These are phyloP conservation scores for Aspergillus nidulans DNA, from an alignment of 495 filamentous ascomycete genomes.

Conservation along the genomic window DNA sequence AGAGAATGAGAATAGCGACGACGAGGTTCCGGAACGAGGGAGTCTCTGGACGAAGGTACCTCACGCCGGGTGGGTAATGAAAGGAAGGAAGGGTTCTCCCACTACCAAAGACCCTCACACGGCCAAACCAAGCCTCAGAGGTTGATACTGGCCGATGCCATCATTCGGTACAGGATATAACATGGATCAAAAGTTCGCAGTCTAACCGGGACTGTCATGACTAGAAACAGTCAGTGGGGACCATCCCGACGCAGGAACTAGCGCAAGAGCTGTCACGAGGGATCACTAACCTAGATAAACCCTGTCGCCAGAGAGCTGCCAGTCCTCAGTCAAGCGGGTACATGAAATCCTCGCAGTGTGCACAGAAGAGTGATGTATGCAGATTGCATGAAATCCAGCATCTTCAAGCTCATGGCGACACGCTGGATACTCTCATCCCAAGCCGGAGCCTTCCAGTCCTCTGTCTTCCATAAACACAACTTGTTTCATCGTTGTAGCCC, in stretches of 20 bases:
- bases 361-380: neutral
- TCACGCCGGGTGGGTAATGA: slow-evolving; percentile 17
- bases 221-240: slow-evolving; percentile 13
- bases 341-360: no score
- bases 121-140: slow-evolving; percentile 18
- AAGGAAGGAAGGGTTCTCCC: slow-evolving; percentile 17
- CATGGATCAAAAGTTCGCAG: slow-evolving; percentile 8
- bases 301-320: neutral
- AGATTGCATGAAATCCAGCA: neutral
- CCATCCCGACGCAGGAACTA: slow-evolving; percentile 6
- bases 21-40: slow-evolving; percentile 4
- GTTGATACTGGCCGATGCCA: slow-evolving; percentile 15
- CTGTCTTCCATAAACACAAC: neutral
- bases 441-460: neutral
- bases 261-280: slow-evolving; percentile 18
- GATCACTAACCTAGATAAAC: neutral
- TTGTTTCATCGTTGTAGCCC: slow-evolving; percentile 6
- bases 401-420: neutral
- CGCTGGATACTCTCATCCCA: neutral
- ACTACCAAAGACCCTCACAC: slow-evolving; percentile 16
- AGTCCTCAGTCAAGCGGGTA: no score
- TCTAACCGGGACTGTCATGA: slow-evolving; percentile 5
- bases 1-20: slow-evolving; percentile 1
- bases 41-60: slow-evolving; percentile 10
- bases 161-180: slow-evolving; percentile 9